A percentile compares a stretch with the other conserved stretches of the same genome.
Evolutionary conservation across 352 stramenopile genomes (phyloP).

Genomic region (Phytopythium aichiense): DNA sequence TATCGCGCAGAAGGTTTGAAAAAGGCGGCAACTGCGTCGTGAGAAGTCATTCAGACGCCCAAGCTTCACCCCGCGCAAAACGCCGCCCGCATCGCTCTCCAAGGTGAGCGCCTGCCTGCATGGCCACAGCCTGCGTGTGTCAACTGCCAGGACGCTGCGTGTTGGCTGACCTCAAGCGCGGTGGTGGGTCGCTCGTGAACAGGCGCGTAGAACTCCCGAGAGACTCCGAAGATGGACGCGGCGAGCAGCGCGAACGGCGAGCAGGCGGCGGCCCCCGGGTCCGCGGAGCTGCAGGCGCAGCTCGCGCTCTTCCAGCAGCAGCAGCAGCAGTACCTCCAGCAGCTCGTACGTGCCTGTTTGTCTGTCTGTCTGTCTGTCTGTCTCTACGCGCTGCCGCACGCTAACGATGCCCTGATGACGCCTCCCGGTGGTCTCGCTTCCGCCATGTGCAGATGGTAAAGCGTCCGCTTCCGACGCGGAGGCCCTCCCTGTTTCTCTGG

Average conservation of each 20-base stretch:
- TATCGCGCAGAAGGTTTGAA: too few species aligned
- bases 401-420: neutral
- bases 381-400: neutral
- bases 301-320: slow-evolving; percentile 57
- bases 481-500: neutral
- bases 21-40: too few species aligned
- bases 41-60: too few species aligned
- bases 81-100: too few species aligned
- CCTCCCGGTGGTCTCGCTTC: neutral
- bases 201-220: neutral
- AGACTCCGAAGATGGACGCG: slow-evolving; percentile 1
- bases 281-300: slow-evolving; percentile 40
- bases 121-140: neutral
- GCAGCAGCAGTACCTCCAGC: slow-evolving; percentile 55
- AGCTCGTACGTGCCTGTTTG: slow-evolving; percentile 28
- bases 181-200: neutral
- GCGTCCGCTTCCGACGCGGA: neutral
- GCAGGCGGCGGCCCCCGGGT: slow-evolving; percentile 12
- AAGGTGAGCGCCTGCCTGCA: too few species aligned
- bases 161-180: neutral
- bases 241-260: slow-evolving; percentile 2
- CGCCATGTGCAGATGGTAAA: slow-evolving; percentile 27
- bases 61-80: too few species aligned
- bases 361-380: neutral
- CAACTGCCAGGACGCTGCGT: too few species aligned